These are phyloP conservation scores for Sclerotinia minor DNA, from an alignment of 2,329 filamentous ascomycete genomes.

Conservation along the genomic window DNA sequence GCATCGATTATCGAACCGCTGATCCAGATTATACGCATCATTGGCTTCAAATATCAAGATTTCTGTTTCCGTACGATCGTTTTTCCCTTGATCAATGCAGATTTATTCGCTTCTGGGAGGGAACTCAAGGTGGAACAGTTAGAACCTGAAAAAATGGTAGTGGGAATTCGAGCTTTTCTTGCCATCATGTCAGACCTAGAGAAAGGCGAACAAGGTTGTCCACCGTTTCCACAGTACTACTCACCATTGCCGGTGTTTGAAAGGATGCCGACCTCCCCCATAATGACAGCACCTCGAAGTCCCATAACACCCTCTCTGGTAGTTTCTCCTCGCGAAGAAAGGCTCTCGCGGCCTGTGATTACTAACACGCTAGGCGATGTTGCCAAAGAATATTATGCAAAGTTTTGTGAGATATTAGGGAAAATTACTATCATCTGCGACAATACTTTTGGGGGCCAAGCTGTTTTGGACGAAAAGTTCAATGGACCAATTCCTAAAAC, in stretches of 20 bases:
- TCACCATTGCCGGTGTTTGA: conserved; percentile 46
- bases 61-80: conserved; percentile 90
- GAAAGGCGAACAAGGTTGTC: conserved; percentile 72
- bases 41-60: conserved; percentile 91
- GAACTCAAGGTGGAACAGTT: conserved; percentile 78
- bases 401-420: conserved; percentile 92
- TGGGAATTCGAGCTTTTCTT: conserved; percentile 91
- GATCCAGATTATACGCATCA: conserved; percentile 90
- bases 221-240: conserved; percentile 79
- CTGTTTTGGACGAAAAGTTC: conserved; percentile 93
- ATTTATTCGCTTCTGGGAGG: conserved; percentile 68
- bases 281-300: conserved; percentile 45
- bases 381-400: conserved; percentile 80
- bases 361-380: conserved; percentile 68
- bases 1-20: conserved; percentile 82
- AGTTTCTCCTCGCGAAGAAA: conserved; percentile 54
- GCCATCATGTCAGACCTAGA: conserved; percentile 92
- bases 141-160: conserved; percentile 95
- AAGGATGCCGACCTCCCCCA: conserved; percentile 52
- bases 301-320: conserved; percentile 32
- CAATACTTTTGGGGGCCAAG: conserved; percentile 94
- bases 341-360: conserved; percentile 65
- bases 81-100: conserved; percentile 93
- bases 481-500: conserved; percentile 85
- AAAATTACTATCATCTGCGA: conserved; percentile 97